phyloP scores from a whole-genome alignment of 352 stramenopile species.

The Phytophthora hibernalis region DNA sequence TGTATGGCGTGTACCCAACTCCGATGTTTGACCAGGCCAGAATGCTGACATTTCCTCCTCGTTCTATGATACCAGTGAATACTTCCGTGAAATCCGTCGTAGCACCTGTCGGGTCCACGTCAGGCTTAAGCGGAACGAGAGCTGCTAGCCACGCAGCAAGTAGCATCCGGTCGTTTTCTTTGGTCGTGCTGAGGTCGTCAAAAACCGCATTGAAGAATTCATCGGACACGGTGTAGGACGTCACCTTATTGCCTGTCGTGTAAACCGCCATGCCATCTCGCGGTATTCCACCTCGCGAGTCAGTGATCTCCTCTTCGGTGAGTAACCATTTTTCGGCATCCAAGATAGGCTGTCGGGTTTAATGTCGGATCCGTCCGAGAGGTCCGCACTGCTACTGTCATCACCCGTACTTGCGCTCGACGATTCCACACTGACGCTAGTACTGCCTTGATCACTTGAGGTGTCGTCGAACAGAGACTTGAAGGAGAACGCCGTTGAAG shows the following conservation, averaged over 20 bases:
- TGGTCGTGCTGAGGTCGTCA: constrained; percentile 41
- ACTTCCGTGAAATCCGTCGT: constrained; percentile 42
- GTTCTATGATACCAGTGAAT: constrained; percentile 36
- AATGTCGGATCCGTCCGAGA: constrained; percentile 25
- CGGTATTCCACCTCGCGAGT: constrained; percentile 46
- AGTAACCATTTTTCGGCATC: constrained; percentile 63
- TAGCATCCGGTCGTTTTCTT: constrained; percentile 35
- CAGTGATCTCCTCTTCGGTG: constrained; percentile 51
- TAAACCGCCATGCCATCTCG: constrained; percentile 43
- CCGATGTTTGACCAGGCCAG: constrained; percentile 61
- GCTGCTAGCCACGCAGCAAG: constrained; percentile 57
- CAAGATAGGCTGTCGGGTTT: constrained; percentile 46
- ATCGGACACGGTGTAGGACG: constrained; percentile 46
- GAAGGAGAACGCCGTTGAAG: constrained; percentile 16
- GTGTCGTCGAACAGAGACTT: constrained; percentile 3
- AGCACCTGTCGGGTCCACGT: constrained; percentile 18
- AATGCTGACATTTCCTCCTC: constrained; percentile 46
- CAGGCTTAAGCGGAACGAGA: constrained; percentile 47
- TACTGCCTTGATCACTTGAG: not conserved
- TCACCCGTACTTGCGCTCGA: not conserved
- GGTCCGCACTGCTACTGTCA: constrained; percentile 7
- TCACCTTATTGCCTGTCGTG: constrained; percentile 49
- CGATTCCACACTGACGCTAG: not conserved
- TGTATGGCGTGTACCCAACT: constrained; percentile 34
- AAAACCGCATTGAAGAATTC: constrained; percentile 60